phyloP scores from a whole-genome alignment of 2,329 filamentous ascomycete species.

The Biscogniauxia sp. region DNA sequence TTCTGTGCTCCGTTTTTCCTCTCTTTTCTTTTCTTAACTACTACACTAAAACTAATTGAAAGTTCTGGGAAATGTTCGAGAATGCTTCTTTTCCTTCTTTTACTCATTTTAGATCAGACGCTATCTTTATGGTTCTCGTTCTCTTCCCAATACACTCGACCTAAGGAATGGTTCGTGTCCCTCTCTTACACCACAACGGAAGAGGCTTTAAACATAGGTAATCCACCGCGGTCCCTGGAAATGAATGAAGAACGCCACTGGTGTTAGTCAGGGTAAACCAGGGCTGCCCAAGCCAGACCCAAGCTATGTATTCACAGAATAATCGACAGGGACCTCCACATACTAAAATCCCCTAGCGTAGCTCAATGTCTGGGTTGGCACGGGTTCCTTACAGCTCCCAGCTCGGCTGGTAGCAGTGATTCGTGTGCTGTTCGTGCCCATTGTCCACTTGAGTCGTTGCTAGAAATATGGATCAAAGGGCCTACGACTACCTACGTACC shows the following conservation, averaged over 20 bases:
- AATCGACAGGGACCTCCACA: conserved; percentile 12
- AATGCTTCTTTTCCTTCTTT: conserved; percentile 7
- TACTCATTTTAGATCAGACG: background rate
- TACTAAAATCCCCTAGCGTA: conserved; percentile 17
- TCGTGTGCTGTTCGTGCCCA: conserved; percentile 18
- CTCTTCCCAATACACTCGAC: background rate
- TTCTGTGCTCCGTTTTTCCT: background rate
- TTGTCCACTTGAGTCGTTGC: conserved; percentile 13
- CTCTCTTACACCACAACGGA: background rate
- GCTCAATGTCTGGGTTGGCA: conserved; percentile 19
- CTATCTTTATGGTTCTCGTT: background rate
- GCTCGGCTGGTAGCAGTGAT: conserved; percentile 14
- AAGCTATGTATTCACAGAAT: background rate
- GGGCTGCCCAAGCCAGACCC: background rate
- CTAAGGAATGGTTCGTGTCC: background rate
- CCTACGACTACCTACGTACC: no score
- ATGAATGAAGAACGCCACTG: conserved; percentile 19
- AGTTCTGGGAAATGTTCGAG: conserved; percentile 5
- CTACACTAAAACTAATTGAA: conserved; percentile 6
- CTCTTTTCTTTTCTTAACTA: no score
- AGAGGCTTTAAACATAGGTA: conserved; percentile 5
- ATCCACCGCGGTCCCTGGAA: conserved; percentile 13
- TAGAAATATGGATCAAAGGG: conserved; percentile 20
- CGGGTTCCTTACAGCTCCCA: conserved; percentile 28
- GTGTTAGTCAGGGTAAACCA: conserved; percentile 3